Evolutionary conservation across 345 rosid species (phyloP).

Genomic region (Rhizophora mangle): DNA sequence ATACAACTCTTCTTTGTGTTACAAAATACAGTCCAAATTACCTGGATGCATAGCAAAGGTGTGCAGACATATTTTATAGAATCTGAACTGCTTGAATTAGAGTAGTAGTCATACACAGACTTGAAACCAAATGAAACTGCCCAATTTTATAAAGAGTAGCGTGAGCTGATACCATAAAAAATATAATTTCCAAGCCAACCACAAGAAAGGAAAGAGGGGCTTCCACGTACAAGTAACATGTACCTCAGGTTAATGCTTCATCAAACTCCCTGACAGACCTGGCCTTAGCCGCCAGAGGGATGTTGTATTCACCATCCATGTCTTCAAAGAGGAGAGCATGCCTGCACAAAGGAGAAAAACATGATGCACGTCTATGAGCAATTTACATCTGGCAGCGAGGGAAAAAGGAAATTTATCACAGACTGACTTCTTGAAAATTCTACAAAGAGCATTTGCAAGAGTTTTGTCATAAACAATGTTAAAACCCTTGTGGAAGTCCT

Average conservation of each 20-base stretch:
- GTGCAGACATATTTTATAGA: conserved; percentile 49
- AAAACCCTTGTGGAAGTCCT: conserved; percentile 91
- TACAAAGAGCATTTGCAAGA: conserved; percentile 60
- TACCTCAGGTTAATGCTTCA: conserved; percentile 80
- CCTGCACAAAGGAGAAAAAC: conserved; percentile 37
- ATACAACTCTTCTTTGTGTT: too few species aligned
- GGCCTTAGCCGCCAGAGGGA: conserved; percentile 66
- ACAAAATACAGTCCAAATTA: conserved; percentile 15
- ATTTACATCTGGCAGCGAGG: conserved; percentile 14
- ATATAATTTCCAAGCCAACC: not conserved
- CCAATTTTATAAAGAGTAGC: conserved; percentile 6
- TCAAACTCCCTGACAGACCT: conserved; percentile 79
- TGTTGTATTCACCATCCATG: conserved; percentile 72
- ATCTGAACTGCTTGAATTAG: conserved; percentile 77
- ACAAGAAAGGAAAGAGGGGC: not conserved
- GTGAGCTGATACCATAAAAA: conserved; percentile 9
- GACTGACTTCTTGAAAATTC: conserved; percentile 62
- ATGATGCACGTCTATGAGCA: conserved; percentile 8
- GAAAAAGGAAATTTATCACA: conserved; percentile 9
- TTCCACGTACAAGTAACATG: conserved; percentile 9
- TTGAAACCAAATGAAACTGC: conserved; percentile 94
- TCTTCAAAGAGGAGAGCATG: conserved; percentile 87
- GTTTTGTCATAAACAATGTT: conserved; percentile 80
- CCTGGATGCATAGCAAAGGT: conserved; percentile 95
- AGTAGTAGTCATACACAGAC: conserved; percentile 84